Base-by-base conservation (phyloP, 2,329 filamentous ascomycete species). In the Bertia moriformis region DNA sequence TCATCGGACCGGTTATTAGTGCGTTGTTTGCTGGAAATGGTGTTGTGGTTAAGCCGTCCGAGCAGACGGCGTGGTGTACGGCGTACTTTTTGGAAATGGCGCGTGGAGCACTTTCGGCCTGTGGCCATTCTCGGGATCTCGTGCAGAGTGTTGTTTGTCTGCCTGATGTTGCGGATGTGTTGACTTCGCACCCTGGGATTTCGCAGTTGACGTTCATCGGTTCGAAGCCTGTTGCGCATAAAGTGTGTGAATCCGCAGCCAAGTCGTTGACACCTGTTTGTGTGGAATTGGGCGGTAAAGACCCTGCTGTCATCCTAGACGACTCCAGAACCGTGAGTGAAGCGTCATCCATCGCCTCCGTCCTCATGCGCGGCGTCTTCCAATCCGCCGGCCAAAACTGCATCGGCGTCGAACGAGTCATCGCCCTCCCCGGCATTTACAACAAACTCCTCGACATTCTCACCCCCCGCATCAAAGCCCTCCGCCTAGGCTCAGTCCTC, bases 321-420 rank as follows among this genome's bases (percentile, higher is more conserved):
- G 87, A 95, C 56, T 86, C 91, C 32, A 69, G 80, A 3, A 59
- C 58, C 37, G 32, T 35, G 10, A 51, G 55, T 42, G 71, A 86
- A 49, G 67, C 96, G 42, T 61, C 73, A 3, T 75, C 82, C 32
- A 78, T 96, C 38, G 72, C 74, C 29, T 83, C 87, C 44, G 82
- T 93, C 45, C 73, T 96, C 44, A 79, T 98, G 62, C 78, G 91
- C 39, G 91, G 89, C 39, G 86, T 85, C 7, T 98, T 96, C 61
- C 91, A 98, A 59, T 87, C 87, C 39, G 81, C 87, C 14, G 91
- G 91, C 1, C 91, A 98, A 59, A 98, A 98, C 62, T 98, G 91
- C 60, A 89, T 98, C 53, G 91, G 91, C 40, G 89, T 95, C 48
- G 91, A 98, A 63, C 83, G 91, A 41, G 79, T 96, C 52, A 79